These are phyloP conservation scores for Geum urbanum DNA, from an alignment of 306 rosid genomes.

Conservation along the genomic window DNA sequence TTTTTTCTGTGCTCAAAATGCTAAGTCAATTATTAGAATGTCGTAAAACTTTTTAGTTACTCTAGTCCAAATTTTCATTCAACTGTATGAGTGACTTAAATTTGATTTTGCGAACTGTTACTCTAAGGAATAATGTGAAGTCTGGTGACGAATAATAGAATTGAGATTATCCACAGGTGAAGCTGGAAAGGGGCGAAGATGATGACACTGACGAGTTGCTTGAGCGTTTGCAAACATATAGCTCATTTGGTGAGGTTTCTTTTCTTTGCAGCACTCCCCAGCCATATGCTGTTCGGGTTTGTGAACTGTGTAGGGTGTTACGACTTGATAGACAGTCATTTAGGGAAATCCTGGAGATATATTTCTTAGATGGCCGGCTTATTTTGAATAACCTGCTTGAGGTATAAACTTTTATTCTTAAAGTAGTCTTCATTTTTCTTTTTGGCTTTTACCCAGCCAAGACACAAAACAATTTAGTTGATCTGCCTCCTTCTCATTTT, in stretches of 20 bases:
- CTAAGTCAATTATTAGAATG: neutral
- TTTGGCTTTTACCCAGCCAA: neutral
- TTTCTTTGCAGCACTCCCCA: constrained; percentile 59
- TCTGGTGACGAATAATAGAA: neutral
- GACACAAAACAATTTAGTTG: neutral
- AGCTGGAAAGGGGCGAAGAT: constrained; percentile 33
- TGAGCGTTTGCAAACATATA: constrained; percentile 26
- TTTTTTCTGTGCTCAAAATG: neutral
- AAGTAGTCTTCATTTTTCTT: neutral
- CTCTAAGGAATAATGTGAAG: no score
- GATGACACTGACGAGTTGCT: constrained; percentile 30
- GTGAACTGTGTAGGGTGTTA: constrained; percentile 50
- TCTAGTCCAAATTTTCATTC: neutral
- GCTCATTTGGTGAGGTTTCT: constrained; percentile 58
- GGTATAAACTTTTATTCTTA: constrained; percentile 28
- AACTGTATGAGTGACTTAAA: no score
- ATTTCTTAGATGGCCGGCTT: constrained; percentile 49
- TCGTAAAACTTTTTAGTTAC: neutral
- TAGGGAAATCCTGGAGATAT: constrained; percentile 41
- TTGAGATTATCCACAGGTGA: constrained; percentile 33
- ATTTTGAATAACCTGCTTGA: constrained; percentile 57
- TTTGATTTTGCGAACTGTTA: no score
- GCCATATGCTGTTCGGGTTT: constrained; percentile 35
- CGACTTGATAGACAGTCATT: constrained; percentile 58
- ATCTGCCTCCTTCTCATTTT: neutral